Percentiles rank a stretch among this genome's conserved stretches.
Conservation (phyloP, 2,329 filamentous ascomycete genomes). For the Triangularia setosa region DNA sequence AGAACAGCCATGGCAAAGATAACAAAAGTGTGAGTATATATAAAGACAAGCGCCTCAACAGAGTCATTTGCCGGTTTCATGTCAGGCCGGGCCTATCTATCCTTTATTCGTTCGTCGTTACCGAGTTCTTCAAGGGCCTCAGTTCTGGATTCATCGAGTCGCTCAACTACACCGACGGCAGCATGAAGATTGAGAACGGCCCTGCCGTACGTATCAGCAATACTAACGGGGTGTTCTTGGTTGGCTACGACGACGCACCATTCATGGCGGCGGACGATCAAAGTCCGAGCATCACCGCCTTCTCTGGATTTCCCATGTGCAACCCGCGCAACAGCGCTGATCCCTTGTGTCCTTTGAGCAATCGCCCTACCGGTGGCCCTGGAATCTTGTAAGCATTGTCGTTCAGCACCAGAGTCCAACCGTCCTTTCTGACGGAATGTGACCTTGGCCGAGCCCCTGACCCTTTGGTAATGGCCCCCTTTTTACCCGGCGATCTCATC, state of each 20-base stretch:
- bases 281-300: constrained; percentile 44
- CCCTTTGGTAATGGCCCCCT: constrained; percentile 34
- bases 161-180: constrained; percentile 32
- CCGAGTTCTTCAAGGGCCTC: constrained; percentile 35
- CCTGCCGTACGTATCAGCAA: constrained; percentile 38
- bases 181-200: constrained; percentile 32
- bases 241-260: constrained; percentile 34
- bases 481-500: constrained; percentile 35
- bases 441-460: constrained; percentile 31
- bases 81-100: neutral
- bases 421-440: neutral
- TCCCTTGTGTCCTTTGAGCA: constrained; percentile 32
- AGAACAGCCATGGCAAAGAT: neutral
- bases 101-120: constrained; percentile 13
- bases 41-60: neutral
- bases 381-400: constrained; percentile 32
- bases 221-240: constrained; percentile 41
- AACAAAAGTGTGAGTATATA: neutral
- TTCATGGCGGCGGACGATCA: constrained; percentile 46
- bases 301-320: constrained; percentile 50
- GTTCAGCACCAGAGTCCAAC: neutral
- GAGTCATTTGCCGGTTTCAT: neutral
- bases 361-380: constrained; percentile 33
- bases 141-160: constrained; percentile 35
- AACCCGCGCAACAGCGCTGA: constrained; percentile 40